Evolutionary conservation across 805 yeast genomes (phyloP), one percentile per base, ranked within the genome.

Genomic region (Helenozyma baotianmanensis): DNA sequence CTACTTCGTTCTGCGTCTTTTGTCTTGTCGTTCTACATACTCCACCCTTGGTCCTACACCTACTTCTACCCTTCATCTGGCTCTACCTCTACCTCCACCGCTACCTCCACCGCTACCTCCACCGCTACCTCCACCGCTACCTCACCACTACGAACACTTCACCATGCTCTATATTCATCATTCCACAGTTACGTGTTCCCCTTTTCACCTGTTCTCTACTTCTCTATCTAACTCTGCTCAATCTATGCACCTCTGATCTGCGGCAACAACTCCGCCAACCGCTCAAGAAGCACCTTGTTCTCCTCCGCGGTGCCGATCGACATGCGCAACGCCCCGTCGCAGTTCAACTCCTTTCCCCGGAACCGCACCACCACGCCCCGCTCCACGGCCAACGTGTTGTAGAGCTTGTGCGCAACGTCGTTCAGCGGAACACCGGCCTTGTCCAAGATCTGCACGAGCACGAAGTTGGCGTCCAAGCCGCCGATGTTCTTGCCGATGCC

Each of bases 291-390:
- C 6, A 48, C 39, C 29, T 63, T 56, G 48, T 87, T 90, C 59
- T 92, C 97, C 34, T 73, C 76, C 16, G 57, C 62, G 1, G 96
- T 88, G 12, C 98, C 98, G 21, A 92, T 66, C 1, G 97, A 84
- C 15, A 89, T 74, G 59, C 98, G 76, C 32, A 92, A 63, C 30
- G 87, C 86, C 21, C 98, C 98, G 4, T 64, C 63, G 55, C 98
- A 92, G 23, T 95, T 95, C 27, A 79, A 71, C 62, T 92, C 98
- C 22, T 66, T 74, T 19, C 98, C 98, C 64, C 98, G 76, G 54
- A 76, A 92, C 59, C 98, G 75, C 11, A 90, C 84, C 29, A 92
- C 97, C 14, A 90, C 88, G 21, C 75, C 77, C 27, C 79, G 75
- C 15, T 74, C 72, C 18, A 70, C 72, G 0, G 98, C 98, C 51